Conservation (phyloP, 306 rosid genomes). For the Inga laurina region DNA sequence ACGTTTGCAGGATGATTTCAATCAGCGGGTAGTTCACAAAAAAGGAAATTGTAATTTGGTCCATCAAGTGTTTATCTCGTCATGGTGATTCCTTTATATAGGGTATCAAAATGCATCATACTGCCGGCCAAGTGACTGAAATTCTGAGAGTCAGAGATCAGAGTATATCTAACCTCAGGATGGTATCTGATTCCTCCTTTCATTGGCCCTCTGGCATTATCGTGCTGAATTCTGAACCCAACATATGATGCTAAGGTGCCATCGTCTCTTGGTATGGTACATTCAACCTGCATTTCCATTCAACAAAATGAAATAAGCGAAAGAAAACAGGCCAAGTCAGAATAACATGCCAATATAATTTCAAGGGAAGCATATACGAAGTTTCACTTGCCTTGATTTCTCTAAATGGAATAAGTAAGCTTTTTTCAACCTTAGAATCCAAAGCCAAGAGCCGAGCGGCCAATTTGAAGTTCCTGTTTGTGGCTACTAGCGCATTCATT, state of each 20-base stretch:
- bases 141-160: slow-evolving; percentile 10
- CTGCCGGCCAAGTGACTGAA: neutral
- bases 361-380: neutral
- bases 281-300: slow-evolving; percentile 71
- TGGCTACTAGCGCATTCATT: slow-evolving; percentile 94
- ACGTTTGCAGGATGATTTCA: neutral
- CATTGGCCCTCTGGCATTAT: slow-evolving; percentile 99
- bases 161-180: slow-evolving; percentile 68
- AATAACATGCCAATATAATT: slow-evolving; percentile 5
- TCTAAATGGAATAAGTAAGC: slow-evolving; percentile 90
- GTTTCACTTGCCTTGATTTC: slow-evolving; percentile 74
- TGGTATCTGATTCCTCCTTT: slow-evolving; percentile 99
- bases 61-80: neutral
- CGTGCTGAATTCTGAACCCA: slow-evolving; percentile 96
- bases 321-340: slow-evolving; percentile 20
- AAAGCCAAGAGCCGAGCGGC: slow-evolving; percentile 87
- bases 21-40: neutral
- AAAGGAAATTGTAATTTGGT: neutral
- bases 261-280: slow-evolving; percentile 92
- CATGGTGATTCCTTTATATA: neutral
- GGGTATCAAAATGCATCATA: neutral
- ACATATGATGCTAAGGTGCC: slow-evolving; percentile 82
- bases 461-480: slow-evolving; percentile 90
- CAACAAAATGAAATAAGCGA: slow-evolving; percentile 15
- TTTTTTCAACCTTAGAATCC: slow-evolving; percentile 92